These are phyloP conservation scores for Nannochloropsis gaditana DNA, from an alignment of 108 stramenopile species.

Conservation along the genomic window DNA sequence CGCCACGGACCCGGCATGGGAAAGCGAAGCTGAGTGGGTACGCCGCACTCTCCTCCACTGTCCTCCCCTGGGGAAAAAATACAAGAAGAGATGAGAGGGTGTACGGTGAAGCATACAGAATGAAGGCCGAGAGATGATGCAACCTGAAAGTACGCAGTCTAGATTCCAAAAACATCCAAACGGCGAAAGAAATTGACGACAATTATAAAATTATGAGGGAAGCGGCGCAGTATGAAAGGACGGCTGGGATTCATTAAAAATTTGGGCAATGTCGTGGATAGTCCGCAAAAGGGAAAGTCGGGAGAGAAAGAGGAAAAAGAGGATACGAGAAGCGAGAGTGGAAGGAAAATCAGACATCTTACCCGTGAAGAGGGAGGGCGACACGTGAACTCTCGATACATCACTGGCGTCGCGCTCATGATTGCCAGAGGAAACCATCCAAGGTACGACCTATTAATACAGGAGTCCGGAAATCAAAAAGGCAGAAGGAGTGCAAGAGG, in stretches of 20 bases:
- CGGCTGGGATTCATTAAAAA: too few relatives aligned
- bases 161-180: too few relatives aligned
- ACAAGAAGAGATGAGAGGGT: neutral
- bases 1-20: conserved; percentile 50
- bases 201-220: too few relatives aligned
- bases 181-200: too few relatives aligned
- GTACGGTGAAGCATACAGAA: neutral
- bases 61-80: conserved; percentile 15
- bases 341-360: neutral
- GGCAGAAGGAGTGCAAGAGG: neutral
- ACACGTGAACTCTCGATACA: neutral
- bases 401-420: conserved; percentile 49
- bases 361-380: conserved; percentile 32
- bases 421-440: conserved; percentile 51
- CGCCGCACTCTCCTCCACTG: conserved; percentile 54
- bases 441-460: conserved; percentile 32
- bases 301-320: neutral
- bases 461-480: too few relatives aligned
- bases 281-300: neutral
- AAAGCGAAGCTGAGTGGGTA: conserved; percentile 43
- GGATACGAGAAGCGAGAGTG: neutral
- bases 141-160: too few relatives aligned
- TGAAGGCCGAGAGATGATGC: neutral
- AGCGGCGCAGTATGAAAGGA: too few relatives aligned
- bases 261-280: too few relatives aligned